Percentiles rank a stretch among this genome's conserved stretches.
Evolutionary conservation across 352 stramenopile genomes (phyloP).

Genomic region (Phytopythium mirpurense): DNA sequence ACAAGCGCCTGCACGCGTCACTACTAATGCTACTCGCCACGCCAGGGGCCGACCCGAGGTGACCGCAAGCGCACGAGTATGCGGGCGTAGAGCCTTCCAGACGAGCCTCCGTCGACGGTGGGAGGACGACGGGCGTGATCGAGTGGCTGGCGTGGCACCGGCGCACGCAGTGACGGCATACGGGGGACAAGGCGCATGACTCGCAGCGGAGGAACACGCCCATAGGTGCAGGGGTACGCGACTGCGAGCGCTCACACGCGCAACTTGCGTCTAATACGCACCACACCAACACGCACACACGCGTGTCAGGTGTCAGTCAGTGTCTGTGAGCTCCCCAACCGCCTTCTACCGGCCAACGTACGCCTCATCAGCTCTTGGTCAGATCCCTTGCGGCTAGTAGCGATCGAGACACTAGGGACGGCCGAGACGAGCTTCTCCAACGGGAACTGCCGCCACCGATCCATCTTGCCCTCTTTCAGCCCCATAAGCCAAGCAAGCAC

Average conservation of each 20-base stretch:
- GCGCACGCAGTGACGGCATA: slow-evolving; percentile 49
- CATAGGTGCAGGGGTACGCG: slow-evolving; percentile 15
- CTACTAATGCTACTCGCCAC: background rate
- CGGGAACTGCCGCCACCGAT: slow-evolving; percentile 66
- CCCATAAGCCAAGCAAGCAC: background rate
- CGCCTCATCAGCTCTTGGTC: background rate
- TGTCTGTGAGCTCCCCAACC: too few relatives aligned
- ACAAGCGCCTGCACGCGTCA: background rate
- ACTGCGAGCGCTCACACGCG: slow-evolving; percentile 38
- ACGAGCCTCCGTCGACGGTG: background rate
- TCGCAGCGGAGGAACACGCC: slow-evolving; percentile 45
- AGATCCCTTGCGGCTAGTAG: background rate
- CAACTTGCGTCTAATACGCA: slow-evolving; percentile 13
- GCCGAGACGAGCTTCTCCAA: slow-evolving; percentile 20
- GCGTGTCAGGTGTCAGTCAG: too few relatives aligned
- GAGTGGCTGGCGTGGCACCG: slow-evolving; percentile 42
- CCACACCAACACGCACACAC: background rate
- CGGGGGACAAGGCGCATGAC: slow-evolving; percentile 28
- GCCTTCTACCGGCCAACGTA: background rate
- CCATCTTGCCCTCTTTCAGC: slow-evolving; percentile 26
- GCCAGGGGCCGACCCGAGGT: background rate
- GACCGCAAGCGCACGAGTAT: background rate
- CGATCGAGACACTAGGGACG: slow-evolving; percentile 3
- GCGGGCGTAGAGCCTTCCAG: background rate
- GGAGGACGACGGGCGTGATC: slow-evolving; percentile 13